Base-by-base conservation (phyloP, 805 yeast genomes). In the Tetrapisispora arboricola region DNA sequence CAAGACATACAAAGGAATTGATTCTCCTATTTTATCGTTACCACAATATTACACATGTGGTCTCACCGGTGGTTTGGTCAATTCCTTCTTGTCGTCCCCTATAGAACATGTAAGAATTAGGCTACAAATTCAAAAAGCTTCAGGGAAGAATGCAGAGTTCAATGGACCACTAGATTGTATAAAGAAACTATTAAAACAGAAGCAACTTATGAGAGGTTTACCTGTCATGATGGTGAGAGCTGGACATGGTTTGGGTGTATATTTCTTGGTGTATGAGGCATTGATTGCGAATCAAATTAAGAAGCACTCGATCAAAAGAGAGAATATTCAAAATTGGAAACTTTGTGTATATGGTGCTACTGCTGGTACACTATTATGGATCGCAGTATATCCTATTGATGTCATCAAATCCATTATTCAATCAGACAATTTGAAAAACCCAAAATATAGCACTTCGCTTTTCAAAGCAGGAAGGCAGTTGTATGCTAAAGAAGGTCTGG, bases 91-190 rank as follows among this genome's bases (percentile, higher is more conserved):
- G 49, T 95, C 96, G 1, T 73, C 90, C 13, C 97, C 98, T 4
- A 90, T 92, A 46, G 98, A 92, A 58, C 96, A 87, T 56, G 74
- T 92, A 44, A 80, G 99, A 66, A 87, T 92, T 52, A 72, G 96
- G 49, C 70, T 92, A 50, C 98, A 92, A 63, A 83, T 94, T 2
- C 64, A 59, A 43, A 78, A 82, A 4, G 64, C 15, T 11, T 42
- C 59, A 4, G 48, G 49, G 1, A 46, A 63, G 19, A 71, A 68
- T 48, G 58, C 64, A 3, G 69, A 67, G 4, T 80, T 76, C 44
- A 57, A 67, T 27, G 95, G 96, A 1, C 60, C 65, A 3, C 18
- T 58, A 6, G 63, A 58, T 44, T 60, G 64, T 38, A 49, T 55
- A 12, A 71, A 64, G 48, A 76, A 81, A 54, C 60, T 90, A 28